A percentile compares a stretch with the other conserved stretches of the same genome.
phyloP scores from a whole-genome alignment of 1,284 basidiomycete genomes.

The Tilletia indica region DNA sequence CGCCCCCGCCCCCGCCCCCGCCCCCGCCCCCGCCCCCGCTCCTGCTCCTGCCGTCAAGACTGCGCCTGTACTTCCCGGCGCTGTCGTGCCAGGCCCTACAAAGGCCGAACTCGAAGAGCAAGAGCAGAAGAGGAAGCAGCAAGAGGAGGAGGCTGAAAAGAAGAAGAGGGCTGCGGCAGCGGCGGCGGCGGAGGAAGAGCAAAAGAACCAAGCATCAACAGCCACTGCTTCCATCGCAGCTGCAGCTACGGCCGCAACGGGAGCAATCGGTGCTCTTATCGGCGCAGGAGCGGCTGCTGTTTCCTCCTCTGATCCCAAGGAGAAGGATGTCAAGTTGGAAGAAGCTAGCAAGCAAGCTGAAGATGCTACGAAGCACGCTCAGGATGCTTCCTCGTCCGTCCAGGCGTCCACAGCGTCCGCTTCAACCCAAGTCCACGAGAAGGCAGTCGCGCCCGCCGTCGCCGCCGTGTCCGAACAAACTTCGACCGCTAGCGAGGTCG shows the following conservation, averaged over 20 bases:
- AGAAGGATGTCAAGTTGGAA: neutral
- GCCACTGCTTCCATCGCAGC: neutral
- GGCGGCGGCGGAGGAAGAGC: neutral
- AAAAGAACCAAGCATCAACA: neutral
- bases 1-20: too few species aligned
- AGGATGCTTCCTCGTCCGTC: neutral
- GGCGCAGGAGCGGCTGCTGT: neutral
- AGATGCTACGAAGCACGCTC: neutral
- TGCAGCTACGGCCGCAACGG: conserved; percentile 1
- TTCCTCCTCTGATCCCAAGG: neutral
- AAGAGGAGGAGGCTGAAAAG: neutral
- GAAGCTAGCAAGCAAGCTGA: neutral
- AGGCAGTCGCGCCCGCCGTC: neutral
- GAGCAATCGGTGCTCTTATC: conserved; percentile 8
- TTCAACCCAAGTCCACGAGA: neutral
- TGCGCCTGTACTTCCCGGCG: neutral
- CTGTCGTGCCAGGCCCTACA: neutral
- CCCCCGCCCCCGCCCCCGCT: neutral
- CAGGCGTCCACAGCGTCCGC: neutral
- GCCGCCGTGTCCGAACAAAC: neutral
- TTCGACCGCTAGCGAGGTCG: neutral
- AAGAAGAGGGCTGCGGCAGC: neutral
- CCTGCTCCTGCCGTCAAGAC: neutral
- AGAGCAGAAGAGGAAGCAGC: neutral
- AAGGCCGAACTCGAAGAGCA: conserved; percentile 2